Evolutionary conservation across 2,329 filamentous ascomycete genomes (phyloP).

Genomic region (Penicillium rolfsii): DNA sequence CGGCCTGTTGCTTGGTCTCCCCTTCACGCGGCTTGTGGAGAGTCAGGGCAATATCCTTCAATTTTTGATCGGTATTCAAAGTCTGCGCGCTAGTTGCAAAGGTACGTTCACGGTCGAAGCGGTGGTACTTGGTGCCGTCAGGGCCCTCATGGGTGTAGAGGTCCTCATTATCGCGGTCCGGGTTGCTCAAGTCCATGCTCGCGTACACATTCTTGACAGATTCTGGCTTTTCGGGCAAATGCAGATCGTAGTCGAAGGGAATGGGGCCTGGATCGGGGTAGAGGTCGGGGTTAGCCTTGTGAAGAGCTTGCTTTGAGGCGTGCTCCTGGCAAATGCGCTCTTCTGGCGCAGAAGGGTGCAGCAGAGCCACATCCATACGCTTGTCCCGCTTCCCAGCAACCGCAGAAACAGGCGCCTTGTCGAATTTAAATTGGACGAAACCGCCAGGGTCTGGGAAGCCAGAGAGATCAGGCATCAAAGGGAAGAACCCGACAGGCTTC

Average conservation of each 20-base stretch:
- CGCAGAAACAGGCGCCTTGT: slow-evolving; percentile 59
- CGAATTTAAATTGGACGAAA: slow-evolving; percentile 65
- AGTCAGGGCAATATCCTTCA: slow-evolving; percentile 61
- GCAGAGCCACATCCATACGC: slow-evolving; percentile 61
- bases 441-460: slow-evolving; percentile 62
- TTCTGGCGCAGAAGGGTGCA: slow-evolving; percentile 57
- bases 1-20: slow-evolving; percentile 53
- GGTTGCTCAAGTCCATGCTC: slow-evolving; percentile 58
- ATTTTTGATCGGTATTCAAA: slow-evolving; percentile 55
- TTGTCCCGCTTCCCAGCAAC: slow-evolving; percentile 57
- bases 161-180: slow-evolving; percentile 56
- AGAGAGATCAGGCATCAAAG: slow-evolving; percentile 63
- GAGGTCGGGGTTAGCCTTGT: slow-evolving; percentile 54
- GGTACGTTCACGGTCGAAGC: slow-evolving; percentile 60
- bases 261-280: slow-evolving; percentile 58
- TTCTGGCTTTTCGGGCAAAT: slow-evolving; percentile 55
- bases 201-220: slow-evolving; percentile 57
- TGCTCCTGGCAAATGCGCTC: slow-evolving; percentile 54
- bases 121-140: slow-evolving; percentile 54
- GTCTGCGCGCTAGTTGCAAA: slow-evolving; percentile 62
- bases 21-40: slow-evolving; percentile 56
- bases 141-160: slow-evolving; percentile 52
- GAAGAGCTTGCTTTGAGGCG: slow-evolving; percentile 52
- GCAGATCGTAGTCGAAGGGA: slow-evolving; percentile 63
- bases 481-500: slow-evolving; percentile 62